A percentile compares a stretch with the other conserved stretches of the same genome.
Evolutionary conservation across 2,329 filamentous ascomycete genomes (phyloP).

Genomic region (Allantophomopsis cytisporea): DNA sequence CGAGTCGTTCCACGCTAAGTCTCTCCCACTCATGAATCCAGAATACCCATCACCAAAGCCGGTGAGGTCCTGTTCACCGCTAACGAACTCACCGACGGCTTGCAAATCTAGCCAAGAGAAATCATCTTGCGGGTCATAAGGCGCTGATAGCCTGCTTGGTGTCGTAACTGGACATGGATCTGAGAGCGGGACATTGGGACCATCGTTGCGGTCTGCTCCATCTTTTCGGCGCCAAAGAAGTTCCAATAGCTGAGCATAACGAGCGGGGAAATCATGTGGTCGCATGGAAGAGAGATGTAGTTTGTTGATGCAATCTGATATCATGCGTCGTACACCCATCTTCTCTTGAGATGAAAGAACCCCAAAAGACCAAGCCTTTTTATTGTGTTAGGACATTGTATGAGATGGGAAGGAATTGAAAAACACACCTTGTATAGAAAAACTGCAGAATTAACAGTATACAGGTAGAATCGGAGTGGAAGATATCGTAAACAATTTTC

Average conservation of each 20-base stretch:
- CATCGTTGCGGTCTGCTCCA: not conserved
- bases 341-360: constrained; percentile 26
- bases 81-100: not conserved
- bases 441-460: constrained; percentile 47
- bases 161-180: not conserved
- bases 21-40: too few species aligned
- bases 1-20: too few species aligned
- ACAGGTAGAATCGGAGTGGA: constrained; percentile 50
- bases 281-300: constrained; percentile 43
- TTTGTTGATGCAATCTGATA: constrained; percentile 43
- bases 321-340: constrained; percentile 35
- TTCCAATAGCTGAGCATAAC: constrained; percentile 46
- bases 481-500: constrained; percentile 45
- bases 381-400: constrained; percentile 11
- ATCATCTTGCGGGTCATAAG: not conserved
- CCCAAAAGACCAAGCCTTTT: not conserved
- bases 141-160: not conserved
- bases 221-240: constrained; percentile 37
- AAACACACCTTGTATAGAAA: constrained; percentile 51
- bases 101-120: not conserved
- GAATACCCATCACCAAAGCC: too few species aligned
- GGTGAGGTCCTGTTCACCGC: not conserved
- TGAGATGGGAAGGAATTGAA: constrained; percentile 3
- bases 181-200: not conserved
- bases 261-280: constrained; percentile 42